Evolutionary conservation across 345 rosid genomes (phyloP).

Genomic region (Citrus sp.): DNA sequence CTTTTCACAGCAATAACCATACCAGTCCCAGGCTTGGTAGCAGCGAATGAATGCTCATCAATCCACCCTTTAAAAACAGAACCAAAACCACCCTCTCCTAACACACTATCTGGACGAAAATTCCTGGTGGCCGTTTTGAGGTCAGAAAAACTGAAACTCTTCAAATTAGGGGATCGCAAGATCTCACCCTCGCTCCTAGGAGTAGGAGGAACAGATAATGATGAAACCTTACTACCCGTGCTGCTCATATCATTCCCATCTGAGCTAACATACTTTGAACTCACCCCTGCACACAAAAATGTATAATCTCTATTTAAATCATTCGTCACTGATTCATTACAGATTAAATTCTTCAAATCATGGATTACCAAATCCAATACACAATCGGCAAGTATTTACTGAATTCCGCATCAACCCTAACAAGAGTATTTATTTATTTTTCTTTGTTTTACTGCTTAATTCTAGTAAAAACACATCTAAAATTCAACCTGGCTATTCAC

Average conservation of each 20-base stretch:
- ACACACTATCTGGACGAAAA: slow-evolving; percentile 65
- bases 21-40: slow-evolving; percentile 74
- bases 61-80: slow-evolving; percentile 82
- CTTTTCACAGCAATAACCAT: slow-evolving; percentile 66
- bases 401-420: not conserved
- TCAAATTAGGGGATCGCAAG: slow-evolving; percentile 56
- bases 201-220: slow-evolving; percentile 43
- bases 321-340: not conserved
- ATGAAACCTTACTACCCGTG: slow-evolving; percentile 38
- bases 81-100: slow-evolving; percentile 85
- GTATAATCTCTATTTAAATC: not conserved
- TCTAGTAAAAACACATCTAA: not conserved
- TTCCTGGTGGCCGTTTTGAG: slow-evolving; percentile 64
- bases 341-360: not conserved
- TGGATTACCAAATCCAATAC: not conserved
- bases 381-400: not conserved
- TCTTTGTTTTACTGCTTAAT: not conserved
- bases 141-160: slow-evolving; percentile 43
- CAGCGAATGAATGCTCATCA: slow-evolving; percentile 49
- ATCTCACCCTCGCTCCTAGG: slow-evolving; percentile 70
- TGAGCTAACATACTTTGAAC: slow-evolving; percentile 42
- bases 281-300: slow-evolving; percentile 37
- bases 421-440: not conserved
- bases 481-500: not conserved
- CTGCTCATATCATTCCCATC: slow-evolving; percentile 41